phyloP scores from a whole-genome alignment of 177 flowering plant species.

The Tripterygium wilfordii region DNA sequence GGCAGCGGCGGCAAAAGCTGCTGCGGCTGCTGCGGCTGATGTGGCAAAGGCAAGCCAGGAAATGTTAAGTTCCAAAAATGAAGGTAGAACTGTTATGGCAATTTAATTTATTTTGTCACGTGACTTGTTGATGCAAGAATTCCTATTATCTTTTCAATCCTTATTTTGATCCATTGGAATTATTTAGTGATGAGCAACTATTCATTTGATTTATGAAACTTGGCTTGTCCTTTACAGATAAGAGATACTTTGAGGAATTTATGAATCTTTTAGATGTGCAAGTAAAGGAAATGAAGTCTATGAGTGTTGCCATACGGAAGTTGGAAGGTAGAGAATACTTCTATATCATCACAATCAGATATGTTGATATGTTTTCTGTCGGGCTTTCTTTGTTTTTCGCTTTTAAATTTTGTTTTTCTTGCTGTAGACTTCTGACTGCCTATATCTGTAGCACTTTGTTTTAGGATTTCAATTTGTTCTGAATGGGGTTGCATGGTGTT shows the following conservation, averaged over 20 bases:
- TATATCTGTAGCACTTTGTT: too few relatives aligned
- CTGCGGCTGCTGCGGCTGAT: slow-evolving; percentile 89
- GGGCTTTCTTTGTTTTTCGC: too few relatives aligned
- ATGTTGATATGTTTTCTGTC: too few relatives aligned
- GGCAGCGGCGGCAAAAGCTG: slow-evolving; percentile 89
- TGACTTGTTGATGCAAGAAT: too few relatives aligned
- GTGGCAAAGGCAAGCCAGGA: slow-evolving; percentile 89
- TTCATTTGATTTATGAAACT: neutral
- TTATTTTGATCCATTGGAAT: neutral
- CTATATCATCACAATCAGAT: too few relatives aligned
- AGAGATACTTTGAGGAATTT: slow-evolving; percentile 53
- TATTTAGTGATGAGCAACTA: neutral
- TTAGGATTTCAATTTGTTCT: too few relatives aligned
- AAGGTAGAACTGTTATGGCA: slow-evolving; percentile 61
- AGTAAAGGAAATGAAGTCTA: slow-evolving; percentile 75
- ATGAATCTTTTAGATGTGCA: slow-evolving; percentile 52
- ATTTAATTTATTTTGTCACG: neutral
- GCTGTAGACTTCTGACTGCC: too few relatives aligned
- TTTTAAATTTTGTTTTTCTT: too few relatives aligned
- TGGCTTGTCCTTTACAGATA: slow-evolving; percentile 42
- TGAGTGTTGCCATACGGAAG: slow-evolving; percentile 53
- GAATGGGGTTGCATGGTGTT: too few relatives aligned
- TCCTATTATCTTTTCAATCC: neutral
- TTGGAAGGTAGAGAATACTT: slow-evolving; percentile 68
- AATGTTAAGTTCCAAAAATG: slow-evolving; percentile 59